Percentiles rank a stretch among this genome's conserved stretches.
Conservation (phyloP, 2,329 filamentous ascomycete genomes). For the Rhynchosporium graminicola region DNA sequence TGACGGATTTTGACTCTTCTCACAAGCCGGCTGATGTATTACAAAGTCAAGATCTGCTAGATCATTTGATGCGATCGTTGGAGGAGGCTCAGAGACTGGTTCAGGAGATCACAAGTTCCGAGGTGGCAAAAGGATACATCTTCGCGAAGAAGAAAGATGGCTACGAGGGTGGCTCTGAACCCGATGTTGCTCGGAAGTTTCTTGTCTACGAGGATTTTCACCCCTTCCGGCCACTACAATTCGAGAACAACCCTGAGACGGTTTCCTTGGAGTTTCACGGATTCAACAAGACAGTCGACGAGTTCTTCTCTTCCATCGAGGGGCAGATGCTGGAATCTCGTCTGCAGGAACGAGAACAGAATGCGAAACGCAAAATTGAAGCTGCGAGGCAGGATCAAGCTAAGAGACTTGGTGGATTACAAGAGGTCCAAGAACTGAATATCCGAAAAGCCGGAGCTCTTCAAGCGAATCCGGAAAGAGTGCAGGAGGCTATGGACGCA, state of each 20-base stretch:
- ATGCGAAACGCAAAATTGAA: conserved; percentile 81
- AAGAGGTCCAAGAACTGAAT: conserved; percentile 79
- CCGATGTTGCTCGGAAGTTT: conserved; percentile 42
- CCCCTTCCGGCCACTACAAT: conserved; percentile 82
- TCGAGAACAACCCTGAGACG: conserved; percentile 65
- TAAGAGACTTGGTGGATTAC: conserved; percentile 80
- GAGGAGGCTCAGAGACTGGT: conserved; percentile 70
- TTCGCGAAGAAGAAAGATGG: conserved; percentile 65
- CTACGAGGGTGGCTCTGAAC: conserved; percentile 38
- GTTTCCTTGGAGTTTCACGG: conserved; percentile 75
- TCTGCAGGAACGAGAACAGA: conserved; percentile 77
- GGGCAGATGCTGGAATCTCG: conserved; percentile 87
- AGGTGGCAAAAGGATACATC: conserved; percentile 79
- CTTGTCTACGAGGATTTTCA: conserved; percentile 93
- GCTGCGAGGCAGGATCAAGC: conserved; percentile 81
- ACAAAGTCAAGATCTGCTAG: conserved; percentile 62
- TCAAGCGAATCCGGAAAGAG: conserved; percentile 84
- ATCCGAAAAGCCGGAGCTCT: conserved; percentile 87
- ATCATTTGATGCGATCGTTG: conserved; percentile 67
- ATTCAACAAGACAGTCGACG: conserved; percentile 92
- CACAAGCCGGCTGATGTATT: conserved; percentile 70
- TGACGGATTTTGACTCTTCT: conserved; percentile 68
- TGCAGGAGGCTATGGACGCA: conserved; percentile 89
- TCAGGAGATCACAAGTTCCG: conserved; percentile 65
- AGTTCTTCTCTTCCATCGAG: conserved; percentile 96